Evolutionary conservation across 768 basidiomycete species (phyloP).

Genomic region (Leccinum rimulosum): DNA sequence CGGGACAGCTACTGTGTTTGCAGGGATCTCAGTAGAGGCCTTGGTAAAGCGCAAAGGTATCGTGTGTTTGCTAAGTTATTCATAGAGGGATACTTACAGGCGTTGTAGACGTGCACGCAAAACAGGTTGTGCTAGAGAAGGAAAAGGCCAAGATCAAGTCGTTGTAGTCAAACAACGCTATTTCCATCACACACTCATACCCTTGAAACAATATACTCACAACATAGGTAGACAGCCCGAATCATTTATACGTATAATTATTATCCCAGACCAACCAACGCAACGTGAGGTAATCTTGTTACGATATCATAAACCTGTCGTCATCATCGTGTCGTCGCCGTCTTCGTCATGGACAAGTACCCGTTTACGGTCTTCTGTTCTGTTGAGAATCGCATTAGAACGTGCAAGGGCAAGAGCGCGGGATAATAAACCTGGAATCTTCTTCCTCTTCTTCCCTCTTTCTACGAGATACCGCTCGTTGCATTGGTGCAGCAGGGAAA

Average conservation of each 20-base stretch:
- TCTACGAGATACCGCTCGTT: constrained; percentile 50
- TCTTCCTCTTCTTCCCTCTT: constrained; percentile 78
- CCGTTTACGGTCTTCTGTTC: constrained; percentile 46
- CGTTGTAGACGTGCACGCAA: constrained; percentile 71
- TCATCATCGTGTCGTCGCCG: constrained; percentile 37
- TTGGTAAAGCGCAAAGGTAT: constrained; percentile 84
- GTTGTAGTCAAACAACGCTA: constrained; percentile 41
- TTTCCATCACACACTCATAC: constrained; percentile 13
- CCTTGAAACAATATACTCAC: constrained; percentile 14
- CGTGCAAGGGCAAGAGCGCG: neutral
- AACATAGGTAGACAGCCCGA: constrained; percentile 12
- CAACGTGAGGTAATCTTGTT: neutral
- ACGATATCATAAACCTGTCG: constrained; percentile 23
- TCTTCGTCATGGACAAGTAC: constrained; percentile 33
- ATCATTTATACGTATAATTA: constrained; percentile 28
- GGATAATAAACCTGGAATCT: constrained; percentile 40
- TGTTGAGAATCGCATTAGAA: constrained; percentile 13
- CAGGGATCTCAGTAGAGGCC: constrained; percentile 93
- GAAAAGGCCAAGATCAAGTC: constrained; percentile 82
- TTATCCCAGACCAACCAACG: constrained; percentile 9
- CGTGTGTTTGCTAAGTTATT: constrained; percentile 16
- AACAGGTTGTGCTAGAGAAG: constrained; percentile 77
- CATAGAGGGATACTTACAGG: constrained; percentile 3
- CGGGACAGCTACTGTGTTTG: constrained; percentile 90
- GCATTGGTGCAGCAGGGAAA: constrained; percentile 44